Base-by-base conservation (phyloP, 129 eudicot genomes). In the Rutidosis leptorrhynchoides region DNA sequence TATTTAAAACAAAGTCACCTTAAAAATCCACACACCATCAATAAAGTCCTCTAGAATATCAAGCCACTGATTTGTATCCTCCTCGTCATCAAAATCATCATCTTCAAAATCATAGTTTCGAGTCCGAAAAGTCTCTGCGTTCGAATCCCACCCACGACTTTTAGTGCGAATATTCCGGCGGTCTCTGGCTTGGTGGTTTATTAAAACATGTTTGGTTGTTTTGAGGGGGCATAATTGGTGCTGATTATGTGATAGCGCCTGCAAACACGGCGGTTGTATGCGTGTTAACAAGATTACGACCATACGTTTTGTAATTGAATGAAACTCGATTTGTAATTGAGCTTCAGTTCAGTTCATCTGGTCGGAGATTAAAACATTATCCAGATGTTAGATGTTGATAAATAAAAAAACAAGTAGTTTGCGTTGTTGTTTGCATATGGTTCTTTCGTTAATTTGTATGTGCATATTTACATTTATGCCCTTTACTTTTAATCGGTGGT, bases 11-110 rank as follows among this genome's bases (percentile, higher is more conserved):
- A 62, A 33, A 60, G 68, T 70, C 64, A 91, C 97, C 96, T 82
- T 86, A 53, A 87, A 71, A 65, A 91, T 83, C 96, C 94, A 91
- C 63, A 86, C 85, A 73, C 84, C 79, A n/a, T 87, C 95, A 64
- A 91, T 65, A 67, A 87, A 71, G 61, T 87, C 83, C 63, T 83
- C 88, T 30, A 84, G 65, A 62, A 76, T 70, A 17, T 61, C 82
- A 33, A 58, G 61, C 90, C 88, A 79, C 59, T 72, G 72, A 52
- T 73, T 71, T 1, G 64, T 7, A 67, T 69, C 67, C 11, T 71
- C 79, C 22, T 57, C 85, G 12, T 76, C 86, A 0, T 56, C 74
- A 7, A 75, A 79, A 16, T 69, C 84, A 5, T 75, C 76, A 12
- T 53, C 70, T 9, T n/a, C 62, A 17, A 65, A 78, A 69, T 79